Conservation (phyloP, 108 stramenopile genomes). For the Chaetoceros tenuissimus region DNA sequence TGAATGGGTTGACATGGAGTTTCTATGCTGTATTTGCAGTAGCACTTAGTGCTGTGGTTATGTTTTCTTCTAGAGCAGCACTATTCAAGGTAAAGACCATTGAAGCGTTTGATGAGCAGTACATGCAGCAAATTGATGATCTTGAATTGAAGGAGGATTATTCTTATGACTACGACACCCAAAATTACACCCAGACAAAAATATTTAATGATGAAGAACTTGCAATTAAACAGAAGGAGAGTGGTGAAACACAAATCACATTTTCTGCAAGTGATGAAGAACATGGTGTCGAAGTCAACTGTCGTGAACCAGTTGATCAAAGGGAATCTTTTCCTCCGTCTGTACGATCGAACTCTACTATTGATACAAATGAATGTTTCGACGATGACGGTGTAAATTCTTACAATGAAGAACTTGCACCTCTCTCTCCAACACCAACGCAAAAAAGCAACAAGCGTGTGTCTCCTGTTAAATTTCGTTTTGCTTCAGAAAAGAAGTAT, state of each 20-base stretch:
- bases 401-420: not conserved
- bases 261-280: not conserved
- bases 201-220: not conserved
- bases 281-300: not conserved
- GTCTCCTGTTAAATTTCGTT: no score
- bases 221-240: not conserved
- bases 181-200: not conserved
- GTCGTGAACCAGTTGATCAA: not conserved
- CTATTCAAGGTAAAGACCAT: conserved; percentile 26
- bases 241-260: not conserved
- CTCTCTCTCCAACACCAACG: not conserved
- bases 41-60: conserved; percentile 22
- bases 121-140: no score
- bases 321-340: not conserved
- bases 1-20: not conserved
- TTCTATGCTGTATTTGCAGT: not conserved
- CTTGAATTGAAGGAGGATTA: no score
- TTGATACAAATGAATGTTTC: not conserved
- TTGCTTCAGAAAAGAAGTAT: no score
- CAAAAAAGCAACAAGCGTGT: no score
- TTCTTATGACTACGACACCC: no score
- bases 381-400: not conserved
- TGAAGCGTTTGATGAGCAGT: no score
- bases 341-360: not conserved
- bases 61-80: conserved; percentile 32